Base-by-base conservation (phyloP, 1,139 yeast genomes). In the Nakaseomyces kungkrabaensis region DNA sequence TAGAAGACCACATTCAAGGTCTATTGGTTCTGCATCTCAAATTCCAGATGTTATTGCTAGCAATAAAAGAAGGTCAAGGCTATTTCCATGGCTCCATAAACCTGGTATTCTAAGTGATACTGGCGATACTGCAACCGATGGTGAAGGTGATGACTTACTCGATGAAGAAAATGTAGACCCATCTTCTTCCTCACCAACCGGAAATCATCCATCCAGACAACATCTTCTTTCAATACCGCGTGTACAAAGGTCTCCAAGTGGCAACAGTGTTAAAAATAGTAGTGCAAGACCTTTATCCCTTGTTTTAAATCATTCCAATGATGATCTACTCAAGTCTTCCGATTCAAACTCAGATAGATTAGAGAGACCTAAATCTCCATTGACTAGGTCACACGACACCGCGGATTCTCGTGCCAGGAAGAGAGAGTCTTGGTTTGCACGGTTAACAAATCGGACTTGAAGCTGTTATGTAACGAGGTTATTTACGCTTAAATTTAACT, bases 1-100 rank as follows among this genome's bases (percentile, higher is more conserved):
- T 26, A 53, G 66, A 29, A 68, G 83, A 54, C 80, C 78, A 40
- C 82, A 81, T 61, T 77, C 83, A 51, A 77, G 79, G 58, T 81
- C 87, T 0, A 65, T 81, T 46, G 78, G 85, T 1, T 70, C 77
- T 3, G 73, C 77, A 4, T 71, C 71, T 46, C 71, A 72, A 33
- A 75, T 79, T 31, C 78, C 79, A 27, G 83, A 79, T 61, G 70
- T 78, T 45, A 65, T 68, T 37, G 51, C 63, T n/a, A 61, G 62
- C 45, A 58, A 54, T 38, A 59, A 57, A 44, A 56, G 65, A 37
- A 52, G 56, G 11, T 56, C 63, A 5, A 56, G 58, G n/a, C 47
- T 61, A 27, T 61, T 61, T 40, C 61, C 67, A 4, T 61, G 66
- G 62, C 50, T 62, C 31, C 63, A 56, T 42, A 60, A 59, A 47